Percentiles rank a stretch among this genome's conserved stretches.
Conservation (phyloP, 2,329 filamentous ascomycete species). For the Microsporum audouinii region DNA sequence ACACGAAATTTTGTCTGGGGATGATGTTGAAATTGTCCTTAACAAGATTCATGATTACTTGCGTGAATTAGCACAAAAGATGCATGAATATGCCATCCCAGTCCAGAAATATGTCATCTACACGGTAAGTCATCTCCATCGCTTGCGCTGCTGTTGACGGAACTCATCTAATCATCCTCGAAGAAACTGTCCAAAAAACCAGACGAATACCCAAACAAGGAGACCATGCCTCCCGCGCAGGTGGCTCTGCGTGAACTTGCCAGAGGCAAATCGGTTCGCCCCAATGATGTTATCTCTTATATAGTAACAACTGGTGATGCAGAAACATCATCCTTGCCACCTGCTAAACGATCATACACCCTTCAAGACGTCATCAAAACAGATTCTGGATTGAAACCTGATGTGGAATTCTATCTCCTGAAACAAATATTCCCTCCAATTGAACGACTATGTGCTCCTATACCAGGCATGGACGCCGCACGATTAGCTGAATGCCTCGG, state of each 20-base stretch:
- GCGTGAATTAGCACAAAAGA: slow-evolving; percentile 68
- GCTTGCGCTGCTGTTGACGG: not conserved
- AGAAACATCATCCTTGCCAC: slow-evolving; percentile 49
- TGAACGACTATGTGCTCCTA: slow-evolving; percentile 92
- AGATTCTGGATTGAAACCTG: slow-evolving; percentile 64
- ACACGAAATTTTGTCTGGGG: slow-evolving; percentile 88
- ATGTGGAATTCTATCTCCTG: slow-evolving; percentile 95
- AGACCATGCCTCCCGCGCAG: slow-evolving; percentile 93
- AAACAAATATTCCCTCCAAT: slow-evolving; percentile 98
- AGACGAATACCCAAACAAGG: slow-evolving; percentile 84
- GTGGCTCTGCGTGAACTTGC: slow-evolving; percentile 82
- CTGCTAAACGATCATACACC: slow-evolving; percentile 80
- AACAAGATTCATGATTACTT: slow-evolving; percentile 89
- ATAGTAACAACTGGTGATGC: slow-evolving; percentile 63
- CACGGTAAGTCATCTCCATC: slow-evolving; percentile 42
- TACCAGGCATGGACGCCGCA: slow-evolving; percentile 79
- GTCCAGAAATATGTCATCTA: slow-evolving; percentile 91
- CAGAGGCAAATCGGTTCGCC: slow-evolving; percentile 75
- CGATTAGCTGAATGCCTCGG: slow-evolving; percentile 88
- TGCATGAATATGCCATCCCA: slow-evolving; percentile 68
- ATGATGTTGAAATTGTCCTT: slow-evolving; percentile 79
- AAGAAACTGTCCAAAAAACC: slow-evolving; percentile 86
- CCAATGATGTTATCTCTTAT: slow-evolving; percentile 93
- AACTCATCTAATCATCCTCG: slow-evolving; percentile 14
- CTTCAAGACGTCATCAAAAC: slow-evolving; percentile 73